Evolutionary conservation across 345 rosid species (phyloP), one percentile per base, ranked within the genome.

Genomic region (Citrus maxima): DNA sequence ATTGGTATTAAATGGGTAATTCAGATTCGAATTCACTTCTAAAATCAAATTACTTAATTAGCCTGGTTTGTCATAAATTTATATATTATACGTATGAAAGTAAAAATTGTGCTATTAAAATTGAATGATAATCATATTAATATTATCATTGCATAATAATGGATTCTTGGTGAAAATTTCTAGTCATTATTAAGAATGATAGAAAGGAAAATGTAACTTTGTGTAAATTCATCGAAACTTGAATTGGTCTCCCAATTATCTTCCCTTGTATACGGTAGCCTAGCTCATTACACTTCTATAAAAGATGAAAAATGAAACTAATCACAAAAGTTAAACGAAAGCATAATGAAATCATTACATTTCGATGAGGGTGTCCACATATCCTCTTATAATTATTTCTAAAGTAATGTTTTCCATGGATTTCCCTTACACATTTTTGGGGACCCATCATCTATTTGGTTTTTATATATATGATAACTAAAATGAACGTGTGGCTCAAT

Each of bases 401-500:
- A 19, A 66, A 55, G 76, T 67, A 73, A 63, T 80, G 75, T 65
- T 70, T 46, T 81, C 59, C 25, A 67, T 34, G 51, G 70, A 8
- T 81, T 64, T 77, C 67, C 63, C 58, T 51, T 76, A 67, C 60
- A 25, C 63, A 55, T 75, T 64, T 55, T 78, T 60, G n/a, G 10
- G 78, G 73, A 30, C 85, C 83, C 81, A 32, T 55, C 54, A 30
- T 37, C 66, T 24, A 25, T 32, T 32, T 59, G 46, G 46, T 25
- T 75, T 46, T 46, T 46, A 12, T 46, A 46, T 67, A 18, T 73
- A 78, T 67, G 74, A 60, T 78, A 61, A 77, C 46, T 51, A 49
- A 68, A 34, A 35, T 58, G 87, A 82, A 84, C 80, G 82, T 78
- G 86, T 80, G 87, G 73, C 79, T 73, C 82, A 28, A 60, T 78